Conservation (phyloP, 2,329 filamentous ascomycete species). For the Paecilomyces sp. region DNA sequence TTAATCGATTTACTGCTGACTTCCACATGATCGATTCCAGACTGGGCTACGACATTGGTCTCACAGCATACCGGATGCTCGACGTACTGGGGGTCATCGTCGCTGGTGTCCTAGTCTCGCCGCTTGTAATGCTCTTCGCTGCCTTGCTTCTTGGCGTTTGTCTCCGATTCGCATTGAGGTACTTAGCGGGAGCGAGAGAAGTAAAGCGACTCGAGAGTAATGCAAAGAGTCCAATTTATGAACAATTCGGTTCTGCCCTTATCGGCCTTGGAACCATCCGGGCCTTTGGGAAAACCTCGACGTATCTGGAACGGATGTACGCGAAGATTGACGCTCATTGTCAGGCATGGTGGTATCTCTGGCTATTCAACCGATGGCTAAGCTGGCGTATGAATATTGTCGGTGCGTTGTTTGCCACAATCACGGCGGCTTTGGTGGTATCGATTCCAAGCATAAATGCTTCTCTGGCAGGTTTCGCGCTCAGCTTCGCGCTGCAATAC, state of each 20-base stretch:
- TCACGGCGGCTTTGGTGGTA: constrained; percentile 60
- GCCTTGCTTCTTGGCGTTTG: constrained; percentile 51
- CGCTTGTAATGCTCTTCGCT: constrained; percentile 57
- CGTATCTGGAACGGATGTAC: constrained; percentile 65
- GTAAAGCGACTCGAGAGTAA: constrained; percentile 71
- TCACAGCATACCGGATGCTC: constrained; percentile 54
- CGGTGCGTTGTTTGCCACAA: constrained; percentile 60
- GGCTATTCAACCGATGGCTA: constrained; percentile 72
- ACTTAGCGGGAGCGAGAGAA: constrained; percentile 65
- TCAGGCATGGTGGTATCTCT: constrained; percentile 59
- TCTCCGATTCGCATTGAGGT: constrained; percentile 52
- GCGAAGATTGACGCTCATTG: constrained; percentile 61
- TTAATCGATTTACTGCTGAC: constrained; percentile 73
- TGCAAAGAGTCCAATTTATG: constrained; percentile 71
- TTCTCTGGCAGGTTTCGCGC: constrained; percentile 65
- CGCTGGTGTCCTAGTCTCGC: constrained; percentile 61
- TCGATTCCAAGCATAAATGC: constrained; percentile 56
- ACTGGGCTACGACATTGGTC: constrained; percentile 56
- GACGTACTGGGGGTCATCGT: constrained; percentile 59
- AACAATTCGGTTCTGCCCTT: constrained; percentile 68
- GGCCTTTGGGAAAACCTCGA: constrained; percentile 61
- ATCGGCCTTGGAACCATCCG: constrained; percentile 69
- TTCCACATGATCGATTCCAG: constrained; percentile 67
- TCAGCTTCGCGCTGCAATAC: constrained; percentile 68
- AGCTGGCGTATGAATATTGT: constrained; percentile 64